Conservation (phyloP, 2,329 filamentous ascomycete genomes). For the Fusarium miscanthi region DNA sequence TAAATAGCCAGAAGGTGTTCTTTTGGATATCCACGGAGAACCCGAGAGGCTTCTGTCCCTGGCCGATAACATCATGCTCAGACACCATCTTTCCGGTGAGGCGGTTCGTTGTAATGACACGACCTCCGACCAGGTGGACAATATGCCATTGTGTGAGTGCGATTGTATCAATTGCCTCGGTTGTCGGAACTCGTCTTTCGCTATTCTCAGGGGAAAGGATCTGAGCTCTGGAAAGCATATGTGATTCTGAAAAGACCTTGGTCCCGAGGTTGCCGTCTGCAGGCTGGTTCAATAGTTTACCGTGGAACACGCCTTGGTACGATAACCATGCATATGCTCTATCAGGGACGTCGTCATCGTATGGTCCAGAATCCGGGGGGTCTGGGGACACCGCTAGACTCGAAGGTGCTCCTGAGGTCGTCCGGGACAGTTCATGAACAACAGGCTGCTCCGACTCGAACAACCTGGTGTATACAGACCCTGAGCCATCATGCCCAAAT, state of each 20-base stretch:
- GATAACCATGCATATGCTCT: conserved; percentile 91
- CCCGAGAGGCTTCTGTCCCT: conserved; percentile 82
- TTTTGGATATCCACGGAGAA: conserved; percentile 91
- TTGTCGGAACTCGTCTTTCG: conserved; percentile 71
- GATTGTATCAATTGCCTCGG: conserved; percentile 82
- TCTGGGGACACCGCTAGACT: conserved; percentile 82
- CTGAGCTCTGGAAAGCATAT: conserved; percentile 78
- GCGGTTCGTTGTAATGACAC: conserved; percentile 86
- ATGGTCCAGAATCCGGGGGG: conserved; percentile 62
- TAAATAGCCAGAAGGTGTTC: conserved; percentile 98
- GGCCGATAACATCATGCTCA: conserved; percentile 85
- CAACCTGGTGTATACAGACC: conserved; percentile 85
- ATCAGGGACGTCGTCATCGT: conserved; percentile 73
- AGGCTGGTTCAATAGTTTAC: conserved; percentile 75
- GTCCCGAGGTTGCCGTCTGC: conserved; percentile 72
- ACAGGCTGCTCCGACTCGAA: conserved; percentile 89
- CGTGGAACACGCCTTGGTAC: conserved; percentile 86
- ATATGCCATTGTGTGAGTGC: conserved; percentile 95
- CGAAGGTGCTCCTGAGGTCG: conserved; percentile 67
- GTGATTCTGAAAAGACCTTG: conserved; percentile 82
- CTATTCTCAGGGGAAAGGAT: conserved; percentile 75
- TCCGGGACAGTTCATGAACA: conserved; percentile 75
- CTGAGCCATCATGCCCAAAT: conserved; percentile 80
- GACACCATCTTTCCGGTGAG: conserved; percentile 88
- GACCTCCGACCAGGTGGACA: conserved; percentile 81